Evolutionary conservation across 352 stramenopile genomes (phyloP), one percentile per base, ranked within the genome.

Genomic region (Globisporangium spiculum): DNA sequence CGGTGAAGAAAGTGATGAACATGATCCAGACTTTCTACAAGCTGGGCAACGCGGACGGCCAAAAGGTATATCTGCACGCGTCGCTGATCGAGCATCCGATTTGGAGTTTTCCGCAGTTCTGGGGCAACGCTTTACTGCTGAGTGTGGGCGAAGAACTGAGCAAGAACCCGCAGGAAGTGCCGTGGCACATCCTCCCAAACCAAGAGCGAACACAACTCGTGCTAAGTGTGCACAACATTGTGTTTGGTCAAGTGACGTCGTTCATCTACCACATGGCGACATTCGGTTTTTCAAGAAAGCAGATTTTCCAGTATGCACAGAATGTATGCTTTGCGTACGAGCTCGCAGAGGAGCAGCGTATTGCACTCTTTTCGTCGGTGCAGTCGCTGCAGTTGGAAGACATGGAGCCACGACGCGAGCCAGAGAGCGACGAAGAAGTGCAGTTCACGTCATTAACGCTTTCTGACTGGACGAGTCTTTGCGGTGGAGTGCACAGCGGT

Each of bases 311-410:
- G 66, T 95, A 87, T 50, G 83, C 84, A 7, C 73, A 87, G 48
- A 90, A 89, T 65, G 84, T 92, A 27, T 88, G 83, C 41, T 93
- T 90, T 68, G 85, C 88, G 1, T 95, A 93, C 65, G 88, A 95
- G 69, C 60, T 95, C 27, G 78, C 74, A 2, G 88, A 95, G 48
- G 85, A 95, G 24, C 88, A 95, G 58, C 83, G 88, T 54, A 91
- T 95, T 16, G 72, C 75, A 58, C 67, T 95, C 32, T 65, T 93
- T 18, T 66, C 83, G 14, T 85, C 81, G 1, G 81, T 93, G 26
- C 75, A 89, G 36, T 77, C 78, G 14, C 65, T 83, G 3, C 58
- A 63, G 5, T 59, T 76, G 4, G 68, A 77, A 22, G 70, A 80
- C 22, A 30, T 12, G 2, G 48, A 38, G 12, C 36, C 54, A 24